Evolutionary conservation across 495 filamentous ascomycete genomes (phyloP).

Genomic region (Xylaria intraflava): DNA sequence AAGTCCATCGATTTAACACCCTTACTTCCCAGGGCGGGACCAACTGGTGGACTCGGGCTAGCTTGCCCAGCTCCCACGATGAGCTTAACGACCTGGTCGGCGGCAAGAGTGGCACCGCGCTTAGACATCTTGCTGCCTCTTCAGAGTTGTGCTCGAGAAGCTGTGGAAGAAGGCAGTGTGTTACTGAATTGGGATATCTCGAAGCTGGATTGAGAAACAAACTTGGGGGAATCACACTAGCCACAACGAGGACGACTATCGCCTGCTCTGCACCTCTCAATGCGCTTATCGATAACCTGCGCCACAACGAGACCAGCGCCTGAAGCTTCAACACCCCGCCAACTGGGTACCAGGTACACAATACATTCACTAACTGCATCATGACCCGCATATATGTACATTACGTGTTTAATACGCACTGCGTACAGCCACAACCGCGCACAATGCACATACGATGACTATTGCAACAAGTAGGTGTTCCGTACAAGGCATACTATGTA

Average conservation of each 20-base stretch:
- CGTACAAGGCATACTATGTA: no score
- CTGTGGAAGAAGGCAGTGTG: neutral
- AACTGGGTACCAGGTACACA: neutral
- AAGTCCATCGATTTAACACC: slow-evolving; percentile 99
- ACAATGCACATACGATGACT: no score
- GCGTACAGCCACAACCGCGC: no score
- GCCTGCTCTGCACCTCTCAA: no score
- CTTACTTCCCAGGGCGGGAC: slow-evolving; percentile 93
- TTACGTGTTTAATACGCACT: no score
- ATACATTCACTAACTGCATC: no score
- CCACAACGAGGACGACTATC: neutral
- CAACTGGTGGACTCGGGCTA: slow-evolving; percentile 91
- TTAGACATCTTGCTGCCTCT: slow-evolving; percentile 63
- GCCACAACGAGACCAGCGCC: neutral
- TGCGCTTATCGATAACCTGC: slow-evolving; percentile 3
- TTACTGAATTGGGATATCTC: neutral
- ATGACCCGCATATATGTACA: no score
- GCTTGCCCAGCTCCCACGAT: slow-evolving; percentile 98
- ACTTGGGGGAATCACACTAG: neutral
- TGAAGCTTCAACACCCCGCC: slow-evolving; percentile 1
- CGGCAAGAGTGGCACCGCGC: slow-evolving; percentile 46
- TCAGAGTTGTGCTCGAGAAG: neutral
- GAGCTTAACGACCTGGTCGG: slow-evolving; percentile 89
- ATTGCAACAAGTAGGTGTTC: no score
- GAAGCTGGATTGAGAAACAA: neutral